Conservation (phyloP, 148 eudicot genomes). For the Vaccinium myrtillus region DNA sequence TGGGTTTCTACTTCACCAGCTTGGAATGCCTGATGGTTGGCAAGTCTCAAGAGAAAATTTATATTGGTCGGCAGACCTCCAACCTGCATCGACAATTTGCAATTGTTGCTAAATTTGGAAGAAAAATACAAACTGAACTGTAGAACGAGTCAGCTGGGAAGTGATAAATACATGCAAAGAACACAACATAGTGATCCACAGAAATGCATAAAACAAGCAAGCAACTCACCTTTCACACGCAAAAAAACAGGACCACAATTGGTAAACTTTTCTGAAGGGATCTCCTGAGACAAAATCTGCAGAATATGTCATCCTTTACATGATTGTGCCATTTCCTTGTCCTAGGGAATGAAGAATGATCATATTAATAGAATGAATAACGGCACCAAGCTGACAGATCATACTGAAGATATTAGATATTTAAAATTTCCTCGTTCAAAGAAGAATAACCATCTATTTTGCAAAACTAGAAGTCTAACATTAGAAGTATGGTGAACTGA, state of each 20-base stretch:
- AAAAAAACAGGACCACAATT: not conserved
- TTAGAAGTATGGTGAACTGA: not conserved
- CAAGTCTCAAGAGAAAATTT: slow-evolving; percentile 67
- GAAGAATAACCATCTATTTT: not conserved
- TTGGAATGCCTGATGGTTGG: slow-evolving; percentile 79
- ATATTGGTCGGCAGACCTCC: slow-evolving; percentile 96
- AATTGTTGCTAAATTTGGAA: not conserved
- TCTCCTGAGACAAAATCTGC: not conserved
- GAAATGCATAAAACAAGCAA: not conserved
- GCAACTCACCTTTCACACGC: not conserved
- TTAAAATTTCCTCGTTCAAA: not conserved
- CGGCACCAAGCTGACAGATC: not conserved
- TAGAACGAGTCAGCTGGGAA: not conserved
- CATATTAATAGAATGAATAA: not conserved
- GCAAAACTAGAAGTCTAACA: slow-evolving; percentile 1
- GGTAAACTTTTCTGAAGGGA: not conserved
- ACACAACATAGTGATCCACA: not conserved
- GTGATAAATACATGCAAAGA: not conserved
- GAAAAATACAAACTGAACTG: not conserved
- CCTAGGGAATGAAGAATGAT: not conserved
- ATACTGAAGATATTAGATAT: not conserved
- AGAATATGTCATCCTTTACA: not conserved
- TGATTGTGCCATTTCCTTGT: not conserved
- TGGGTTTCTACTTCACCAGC: slow-evolving; percentile 92
- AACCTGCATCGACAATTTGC: slow-evolving; percentile 53